Percentiles rank a stretch among this genome's conserved stretches.
Conservation (phyloP, 768 basidiomycete genomes). For the Dioszegia crocea region DNA sequence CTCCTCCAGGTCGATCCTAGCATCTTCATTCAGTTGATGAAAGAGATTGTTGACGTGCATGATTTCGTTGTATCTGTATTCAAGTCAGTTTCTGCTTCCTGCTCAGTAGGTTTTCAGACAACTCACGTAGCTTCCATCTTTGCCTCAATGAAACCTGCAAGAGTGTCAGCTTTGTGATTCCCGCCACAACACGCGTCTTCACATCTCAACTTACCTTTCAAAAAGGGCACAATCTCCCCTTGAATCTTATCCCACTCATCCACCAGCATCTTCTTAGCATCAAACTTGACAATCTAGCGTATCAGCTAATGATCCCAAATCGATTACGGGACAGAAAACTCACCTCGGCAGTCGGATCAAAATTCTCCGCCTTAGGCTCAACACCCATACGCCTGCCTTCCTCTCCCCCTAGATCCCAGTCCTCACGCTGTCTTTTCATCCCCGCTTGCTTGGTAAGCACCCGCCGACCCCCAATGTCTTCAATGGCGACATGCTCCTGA, state of each 20-base stretch:
- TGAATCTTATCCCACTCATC: constrained; percentile 19
- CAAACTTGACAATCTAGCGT: constrained; percentile 15
- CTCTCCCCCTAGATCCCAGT: not conserved
- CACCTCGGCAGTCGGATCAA: constrained; percentile 11
- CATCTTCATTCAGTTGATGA: constrained; percentile 12
- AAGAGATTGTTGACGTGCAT: constrained; percentile 14
- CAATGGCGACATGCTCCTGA: too few species aligned
- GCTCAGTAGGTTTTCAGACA: too few species aligned
- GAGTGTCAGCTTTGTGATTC: not conserved
- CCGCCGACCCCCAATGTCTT: too few species aligned
- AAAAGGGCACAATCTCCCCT: constrained; percentile 2
- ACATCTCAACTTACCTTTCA: constrained; percentile 10
- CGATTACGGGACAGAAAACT: too few species aligned
- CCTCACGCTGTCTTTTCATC: not conserved
- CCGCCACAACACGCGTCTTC: not conserved
- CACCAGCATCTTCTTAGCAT: constrained; percentile 9
- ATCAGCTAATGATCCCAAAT: not conserved
- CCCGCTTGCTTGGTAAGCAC: too few species aligned
- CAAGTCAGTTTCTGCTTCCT: too few species aligned
- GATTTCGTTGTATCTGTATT: constrained; percentile 16
- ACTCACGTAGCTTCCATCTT: not conserved
- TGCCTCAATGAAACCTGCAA: not conserved
- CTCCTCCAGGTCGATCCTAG: constrained; percentile 9
- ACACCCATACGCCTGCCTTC: not conserved
- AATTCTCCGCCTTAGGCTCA: not conserved